Evolutionary conservation across 2,329 filamentous ascomycete genomes (phyloP), one percentile per base, ranked within the genome.

Genomic region (Fulvia fulva): DNA sequence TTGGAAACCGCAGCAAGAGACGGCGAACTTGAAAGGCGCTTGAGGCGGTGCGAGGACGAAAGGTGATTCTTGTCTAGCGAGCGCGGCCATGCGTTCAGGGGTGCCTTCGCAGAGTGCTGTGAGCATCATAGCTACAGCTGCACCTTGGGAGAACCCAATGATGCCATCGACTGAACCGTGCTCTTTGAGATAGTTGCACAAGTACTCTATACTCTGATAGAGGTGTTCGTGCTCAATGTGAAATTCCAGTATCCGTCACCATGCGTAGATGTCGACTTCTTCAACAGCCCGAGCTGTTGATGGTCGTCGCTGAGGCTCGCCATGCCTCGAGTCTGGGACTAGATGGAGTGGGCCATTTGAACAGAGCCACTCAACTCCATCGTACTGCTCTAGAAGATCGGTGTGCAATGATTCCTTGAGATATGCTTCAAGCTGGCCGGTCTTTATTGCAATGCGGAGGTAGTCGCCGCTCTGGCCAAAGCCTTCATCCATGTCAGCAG

Each of bases 121-220:
- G 26, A 63, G 58, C 71, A 73, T 73, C 62, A 58, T 68, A 51
- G 56, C 59, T 28, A 64, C 57, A 6, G 62, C 57, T 2, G 62
- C 60, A 41, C 60, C 60, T 45, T 64, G 62, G 5, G 57, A 60
- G 49, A 63, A 63, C 19, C 61, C 60, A 16, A 64, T 45, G 19
- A 64, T 55, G 11, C 60, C 62, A 53, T 64, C 62, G 19, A 64
- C 56, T 1, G 62, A 57, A 3, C 57, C 60, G 16, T 58, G 50
- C 37, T 64, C 60, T n/a, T 56, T 55, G 14, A 64, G 43, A 23
- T 63, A 63, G 26, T 59, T 55, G 47, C 53, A 57, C 23, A 63
- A 49, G 30, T 60, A 63, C 41, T 61, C 54, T 30, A 63, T 34
- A 19, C 58, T 61, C 28, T 53, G 50, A 49, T 61, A 61, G n/a